A percentile compares a stretch with the other conserved stretches of the same genome.
phyloP scores from a whole-genome alignment of 768 basidiomycete species.

The Suillus subalutaceus region DNA sequence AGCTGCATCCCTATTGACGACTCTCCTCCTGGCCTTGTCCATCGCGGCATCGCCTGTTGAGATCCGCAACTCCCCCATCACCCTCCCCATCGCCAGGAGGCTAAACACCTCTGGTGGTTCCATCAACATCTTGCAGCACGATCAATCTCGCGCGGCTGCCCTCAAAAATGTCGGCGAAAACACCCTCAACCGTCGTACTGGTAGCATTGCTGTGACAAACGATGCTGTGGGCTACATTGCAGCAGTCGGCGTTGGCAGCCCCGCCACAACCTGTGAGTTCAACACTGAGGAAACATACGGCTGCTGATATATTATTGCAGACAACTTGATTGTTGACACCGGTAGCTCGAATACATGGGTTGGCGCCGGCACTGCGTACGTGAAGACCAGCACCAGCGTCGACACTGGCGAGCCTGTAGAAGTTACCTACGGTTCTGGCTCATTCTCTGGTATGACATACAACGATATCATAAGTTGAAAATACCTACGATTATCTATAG shows the following conservation, averaged over 20 bases:
- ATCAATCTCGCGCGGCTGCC: conserved; percentile 50
- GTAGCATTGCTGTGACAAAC: conserved; percentile 45
- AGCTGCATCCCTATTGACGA: neutral
- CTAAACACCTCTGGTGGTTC: neutral
- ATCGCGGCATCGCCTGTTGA: neutral
- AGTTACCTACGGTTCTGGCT: neutral
- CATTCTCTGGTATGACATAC: neutral
- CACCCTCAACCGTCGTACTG: conserved; percentile 24
- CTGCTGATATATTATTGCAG: neutral
- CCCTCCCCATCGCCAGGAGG: conserved; percentile 1
- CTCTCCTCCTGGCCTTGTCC: neutral
- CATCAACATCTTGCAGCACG: conserved; percentile 47
- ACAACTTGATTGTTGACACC: neutral
- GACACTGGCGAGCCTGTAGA: neutral
- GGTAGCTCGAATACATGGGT: neutral
- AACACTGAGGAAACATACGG: conserved; percentile 36
- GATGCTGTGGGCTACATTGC: conserved; percentile 38
- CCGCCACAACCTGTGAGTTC: conserved; percentile 53
- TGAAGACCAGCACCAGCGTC: neutral
- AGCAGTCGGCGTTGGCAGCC: conserved; percentile 54
- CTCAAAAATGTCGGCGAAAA: conserved; percentile 33
- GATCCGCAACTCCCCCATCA: neutral
- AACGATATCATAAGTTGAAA: neutral
- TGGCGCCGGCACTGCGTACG: neutral
- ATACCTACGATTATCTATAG: neutral